Base-by-base conservation (phyloP, 345 rosid genomes). In the Brassica nigra region DNA sequence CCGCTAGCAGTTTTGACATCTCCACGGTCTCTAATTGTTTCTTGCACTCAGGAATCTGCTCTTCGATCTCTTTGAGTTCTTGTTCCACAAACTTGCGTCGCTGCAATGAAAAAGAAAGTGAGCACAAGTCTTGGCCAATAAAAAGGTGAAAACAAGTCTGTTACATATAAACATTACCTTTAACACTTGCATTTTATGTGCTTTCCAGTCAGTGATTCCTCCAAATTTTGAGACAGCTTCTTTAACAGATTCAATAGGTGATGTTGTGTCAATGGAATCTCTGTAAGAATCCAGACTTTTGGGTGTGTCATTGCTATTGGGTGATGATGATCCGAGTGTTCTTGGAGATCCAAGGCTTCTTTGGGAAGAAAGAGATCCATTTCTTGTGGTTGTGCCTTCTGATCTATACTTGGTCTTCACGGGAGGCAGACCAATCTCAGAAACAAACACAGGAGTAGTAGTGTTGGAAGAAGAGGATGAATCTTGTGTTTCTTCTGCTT, bases 131-230 rank as follows among this genome's bases (percentile, higher is more conserved):
- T 12, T 44, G 15, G 54, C 15, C 54, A 44, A 11, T 44, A 34
- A 44, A 12, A 12, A 44, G 14, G 14, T 12, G 4, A 42, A 2
- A 1, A 47, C 2, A 47, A 49, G 57, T 49, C 18, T 14, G 12
- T 9, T 34, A 34, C 8, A 8, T 8, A 37, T 11, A 12, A 4
- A 4, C 18, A 14, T 49, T 49, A 95, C 99, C 97, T 92, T 94
- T 76, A 90, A 85, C 10, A 90, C 86, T 85, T 89, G 87, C 82
- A 88, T 74, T 85, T 78, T 88, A 76, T 92, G 99, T 55, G 94
- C 97, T 86, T 92, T 95, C 99, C 99, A 95, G 71, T 95, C 99
- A 65, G 90, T 90, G 75, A 92, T 92, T 72, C 99, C 99, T 15
- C 99, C 99, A 79, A 95, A 92, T 86, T 86, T 92, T 62, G 97